Evolutionary conservation across 768 basidiomycete species (phyloP), one percentile per base, ranked within the genome.

Genomic region (Chiua virens): DNA sequence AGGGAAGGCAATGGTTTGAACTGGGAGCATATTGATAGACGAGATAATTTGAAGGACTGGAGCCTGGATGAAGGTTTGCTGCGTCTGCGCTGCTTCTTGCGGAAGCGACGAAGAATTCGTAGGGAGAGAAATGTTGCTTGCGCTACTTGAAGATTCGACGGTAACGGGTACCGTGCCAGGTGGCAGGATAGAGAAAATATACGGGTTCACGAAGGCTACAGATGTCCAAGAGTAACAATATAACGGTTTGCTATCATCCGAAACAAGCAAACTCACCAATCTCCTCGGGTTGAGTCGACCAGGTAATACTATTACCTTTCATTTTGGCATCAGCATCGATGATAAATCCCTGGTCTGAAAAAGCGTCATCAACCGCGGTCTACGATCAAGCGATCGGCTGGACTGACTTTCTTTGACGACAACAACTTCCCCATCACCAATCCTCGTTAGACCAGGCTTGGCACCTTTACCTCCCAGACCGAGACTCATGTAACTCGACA

Each of bases 401-500:
- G 21, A 76, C 86, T 65, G 56, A 95, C 92, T 82, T 49, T 95
- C 92, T 69, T 86, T 90, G 3, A 82, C 78, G 32, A 93, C 79
- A 4, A 94, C 68, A 8, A 80, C 79, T 59, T 94, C 88, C 0
- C 73, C 75, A 8, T 85, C 82, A 30, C 71, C 73, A 23, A 87
- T 68, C 14, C 74, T 75, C 3, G 82, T 71, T 10, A 83, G 73
- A 7, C 76, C 78, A 2, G 89, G 85, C 67, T 85, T 92, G 8
- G 42, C 47, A 14, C 77, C 76, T 65, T 87, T 92, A 5, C 83
- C 77, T 9, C 88, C 88, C 8, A 92, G 72, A 1, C 90, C 87
- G 21, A 92, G 74, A 3, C 83, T 86, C 89, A 94, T 92, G 59
- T 93, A 94, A 4, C 88, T 88, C 3, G 87, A 84, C 11, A 92